phyloP scores from a whole-genome alignment of 371 early-diverging fungal species.

The Rhizopus delemar region DNA sequence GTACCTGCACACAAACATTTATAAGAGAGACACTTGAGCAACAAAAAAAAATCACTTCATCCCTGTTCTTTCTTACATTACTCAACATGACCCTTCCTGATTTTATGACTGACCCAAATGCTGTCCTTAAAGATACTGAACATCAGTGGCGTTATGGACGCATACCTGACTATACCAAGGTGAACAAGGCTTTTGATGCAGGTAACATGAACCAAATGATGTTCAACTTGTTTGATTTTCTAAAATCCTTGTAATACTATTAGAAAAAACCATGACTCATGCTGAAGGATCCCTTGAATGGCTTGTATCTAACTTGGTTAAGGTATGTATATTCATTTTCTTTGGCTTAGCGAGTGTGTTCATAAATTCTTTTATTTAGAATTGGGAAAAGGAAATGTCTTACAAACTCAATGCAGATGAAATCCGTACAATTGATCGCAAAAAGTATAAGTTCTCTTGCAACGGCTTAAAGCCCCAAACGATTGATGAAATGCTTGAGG shows the following conservation, averaged over 20 bases:
- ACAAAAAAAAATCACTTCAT: no score
- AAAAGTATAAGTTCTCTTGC: constrained; percentile 51
- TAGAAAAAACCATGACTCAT: constrained; percentile 45
- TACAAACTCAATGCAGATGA: constrained; percentile 52
- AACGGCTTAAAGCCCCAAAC: constrained; percentile 45
- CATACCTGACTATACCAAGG: constrained; percentile 51
- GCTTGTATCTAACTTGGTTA: constrained; percentile 55
- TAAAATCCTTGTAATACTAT: background rate
- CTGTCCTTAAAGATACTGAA: constrained; percentile 52
- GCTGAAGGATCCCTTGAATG: constrained; percentile 48
- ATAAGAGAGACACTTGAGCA: no score
- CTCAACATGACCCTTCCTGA: constrained; percentile 40
- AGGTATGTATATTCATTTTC: constrained; percentile 22
- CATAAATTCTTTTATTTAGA: constrained; percentile 24
- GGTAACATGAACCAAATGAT: constrained; percentile 23
- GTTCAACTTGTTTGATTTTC: background rate
- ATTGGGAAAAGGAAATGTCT: constrained; percentile 61
- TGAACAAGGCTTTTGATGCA: constrained; percentile 46
- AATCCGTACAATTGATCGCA: constrained; percentile 50
- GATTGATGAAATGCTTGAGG: constrained; percentile 52
- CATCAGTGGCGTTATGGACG: constrained; percentile 54
- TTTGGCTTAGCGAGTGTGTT: background rate
- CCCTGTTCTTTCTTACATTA: constrained; percentile 7
- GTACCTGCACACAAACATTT: no score
- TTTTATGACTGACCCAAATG: constrained; percentile 57